phyloP scores from a whole-genome alignment of 768 basidiomycete species.

The Phanerochaete carnosa region DNA sequence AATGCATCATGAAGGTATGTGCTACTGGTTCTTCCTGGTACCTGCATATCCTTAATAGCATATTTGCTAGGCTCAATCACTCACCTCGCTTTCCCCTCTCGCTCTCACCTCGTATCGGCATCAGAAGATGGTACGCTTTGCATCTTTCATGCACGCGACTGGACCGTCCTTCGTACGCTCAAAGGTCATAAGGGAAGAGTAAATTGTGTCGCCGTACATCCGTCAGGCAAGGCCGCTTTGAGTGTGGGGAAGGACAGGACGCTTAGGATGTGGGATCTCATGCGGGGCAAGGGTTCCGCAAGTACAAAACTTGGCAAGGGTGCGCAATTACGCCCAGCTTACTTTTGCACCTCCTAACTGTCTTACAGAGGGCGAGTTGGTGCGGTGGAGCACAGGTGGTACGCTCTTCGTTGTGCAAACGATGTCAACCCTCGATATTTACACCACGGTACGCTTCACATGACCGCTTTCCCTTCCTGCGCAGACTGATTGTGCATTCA shows the following conservation, averaged over 20 bases:
- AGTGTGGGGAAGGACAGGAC: constrained; percentile 90
- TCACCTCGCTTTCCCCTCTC: constrained; percentile 78
- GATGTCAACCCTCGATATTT: constrained; percentile 74
- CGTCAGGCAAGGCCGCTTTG: constrained; percentile 86
- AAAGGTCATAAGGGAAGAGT: constrained; percentile 94
- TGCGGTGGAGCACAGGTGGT: constrained; percentile 82
- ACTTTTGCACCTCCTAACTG: neutral
- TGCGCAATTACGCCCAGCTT: constrained; percentile 29
- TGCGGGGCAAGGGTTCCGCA: constrained; percentile 88
- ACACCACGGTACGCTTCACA: constrained; percentile 58
- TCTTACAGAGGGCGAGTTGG: constrained; percentile 81
- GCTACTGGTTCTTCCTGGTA: neutral
- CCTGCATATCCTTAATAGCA: neutral
- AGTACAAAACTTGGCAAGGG: constrained; percentile 90
- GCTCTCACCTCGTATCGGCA: constrained; percentile 86
- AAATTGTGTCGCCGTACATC: constrained; percentile 89
- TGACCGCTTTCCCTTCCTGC: neutral
- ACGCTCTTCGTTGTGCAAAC: constrained; percentile 78
- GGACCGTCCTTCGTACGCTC: constrained; percentile 82
- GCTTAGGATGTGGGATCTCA: constrained; percentile 97
- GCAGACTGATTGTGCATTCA: constrained; percentile 28
- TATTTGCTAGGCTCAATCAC: constrained; percentile 84
- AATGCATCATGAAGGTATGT: constrained; percentile 88
- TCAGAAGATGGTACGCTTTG: constrained; percentile 91
- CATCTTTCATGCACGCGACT: constrained; percentile 91